Percentiles rank a stretch among this genome's conserved stretches.
phyloP scores from a whole-genome alignment of 2,329 filamentous ascomycete genomes.

The Colletotrichum incanum region DNA sequence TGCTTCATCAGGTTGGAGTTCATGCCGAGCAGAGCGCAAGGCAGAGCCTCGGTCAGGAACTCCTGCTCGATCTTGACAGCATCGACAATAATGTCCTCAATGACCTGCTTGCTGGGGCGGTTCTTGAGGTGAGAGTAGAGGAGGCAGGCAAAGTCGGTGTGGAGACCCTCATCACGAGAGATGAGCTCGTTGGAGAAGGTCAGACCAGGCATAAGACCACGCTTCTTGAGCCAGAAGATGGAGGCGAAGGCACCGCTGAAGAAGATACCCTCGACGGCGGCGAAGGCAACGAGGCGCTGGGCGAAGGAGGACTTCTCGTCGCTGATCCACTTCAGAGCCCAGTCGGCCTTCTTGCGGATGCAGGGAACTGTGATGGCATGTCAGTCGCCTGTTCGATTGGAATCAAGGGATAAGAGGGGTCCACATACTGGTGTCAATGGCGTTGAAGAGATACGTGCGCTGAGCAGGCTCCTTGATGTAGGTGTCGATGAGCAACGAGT shows the following conservation, averaged over 20 bases:
- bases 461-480: conserved; percentile 99
- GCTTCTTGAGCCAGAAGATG: conserved; percentile 99
- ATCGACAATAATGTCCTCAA: conserved; percentile 92
- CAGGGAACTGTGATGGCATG: conserved; percentile 78
- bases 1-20: conserved; percentile 98
- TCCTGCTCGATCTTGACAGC: conserved; percentile 97
- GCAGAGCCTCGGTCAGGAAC: conserved; percentile 96
- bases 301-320: conserved; percentile 96
- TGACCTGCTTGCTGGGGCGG: conserved; percentile 85
- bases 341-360: conserved; percentile 99
- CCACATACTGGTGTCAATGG: conserved; percentile 92
- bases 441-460: conserved; percentile 95
- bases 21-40: conserved; percentile 95
- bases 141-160: conserved; percentile 98
- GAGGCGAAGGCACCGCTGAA: conserved; percentile 98
- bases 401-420: conserved; percentile 56
- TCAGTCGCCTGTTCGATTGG: conserved; percentile 61
- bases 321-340: conserved; percentile 95
- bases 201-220: conserved; percentile 96
- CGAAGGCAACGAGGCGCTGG: conserved; percentile 95
- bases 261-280: conserved; percentile 99
- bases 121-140: conserved; percentile 98
- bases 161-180: conserved; percentile 98
- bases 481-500: conserved; percentile 98
- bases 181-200: conserved; percentile 99